Evolutionary conservation across 2,329 filamentous ascomycete species (phyloP), one percentile per base, ranked within the genome.

Genomic region (Ophiocordyceps polyrhachis-furcata): DNA sequence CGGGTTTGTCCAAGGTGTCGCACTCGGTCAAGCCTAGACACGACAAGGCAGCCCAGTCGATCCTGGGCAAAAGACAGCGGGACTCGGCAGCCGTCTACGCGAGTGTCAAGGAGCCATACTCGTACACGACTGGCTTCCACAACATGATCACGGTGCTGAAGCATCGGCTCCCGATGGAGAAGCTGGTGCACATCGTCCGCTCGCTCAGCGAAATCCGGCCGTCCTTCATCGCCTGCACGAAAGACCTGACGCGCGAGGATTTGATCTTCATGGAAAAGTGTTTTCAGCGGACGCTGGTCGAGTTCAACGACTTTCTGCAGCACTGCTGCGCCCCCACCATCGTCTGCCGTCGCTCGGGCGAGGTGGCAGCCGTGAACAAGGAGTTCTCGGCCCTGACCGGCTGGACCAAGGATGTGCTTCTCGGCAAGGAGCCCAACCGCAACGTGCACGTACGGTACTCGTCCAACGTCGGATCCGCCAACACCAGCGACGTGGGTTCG

Each of bases 201-300:
- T 82, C 88, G 0, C 72, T 98, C 44, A 82, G 85, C 7, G 86
- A 83, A 41, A 93, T 95, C 53, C 81, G 91, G 8, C 89, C 91
- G 2, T 91, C 87, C 0, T 91, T 98, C 58, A 89, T 96, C 50
- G 81, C 87, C 12, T 93, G 86, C 49, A 93, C 85, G 19, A 83
- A 84, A 55, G 87, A 85, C n/a, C 68, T 96, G 48, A 88, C 86
- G 50, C 71, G 80, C 17, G 81, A 91, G 55, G 91, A 98, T 60
- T 69, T 96, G 25, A 79, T 98, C 20, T 95, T 96, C 60, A 94
- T 94, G 83, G 91, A 98, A 61, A 93, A 93, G 63, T 93, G 84
- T 55, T 86, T 96, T 57, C 91, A 98, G 62, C 77, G 91, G 35
- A 93, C 86, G 0, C 69, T 96, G 12, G 86, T 87, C 56, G 87